phyloP scores from a whole-genome alignment of 1,284 basidiomycete genomes.

The Boletus coffeatus region DNA sequence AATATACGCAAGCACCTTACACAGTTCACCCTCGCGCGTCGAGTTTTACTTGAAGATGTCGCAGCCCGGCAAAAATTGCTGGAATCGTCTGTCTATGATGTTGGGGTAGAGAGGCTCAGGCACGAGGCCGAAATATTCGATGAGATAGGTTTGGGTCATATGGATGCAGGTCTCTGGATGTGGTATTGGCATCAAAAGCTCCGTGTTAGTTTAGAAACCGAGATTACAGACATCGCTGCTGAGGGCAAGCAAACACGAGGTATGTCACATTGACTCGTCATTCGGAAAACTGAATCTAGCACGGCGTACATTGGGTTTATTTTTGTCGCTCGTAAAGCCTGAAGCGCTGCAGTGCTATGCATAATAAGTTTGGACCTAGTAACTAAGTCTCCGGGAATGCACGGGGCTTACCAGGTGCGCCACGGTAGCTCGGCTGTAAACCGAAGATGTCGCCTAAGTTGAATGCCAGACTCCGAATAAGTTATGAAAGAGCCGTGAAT shows the following conservation, averaged over 20 bases:
- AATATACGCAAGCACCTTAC: constrained; percentile 64
- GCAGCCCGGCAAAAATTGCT: constrained; percentile 78
- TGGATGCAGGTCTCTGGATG: constrained; percentile 68
- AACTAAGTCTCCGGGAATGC: constrained; percentile 46
- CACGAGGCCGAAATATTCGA: constrained; percentile 61
- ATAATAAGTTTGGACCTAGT: no score
- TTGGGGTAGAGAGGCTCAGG: constrained; percentile 69
- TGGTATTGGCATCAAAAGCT: constrained; percentile 81
- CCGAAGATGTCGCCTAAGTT: no score
- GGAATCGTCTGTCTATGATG: constrained; percentile 73
- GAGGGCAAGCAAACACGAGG: constrained; percentile 31
- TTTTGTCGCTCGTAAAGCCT: constrained; percentile 71
- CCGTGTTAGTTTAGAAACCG: constrained; percentile 41
- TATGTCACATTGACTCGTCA: constrained; percentile 7
- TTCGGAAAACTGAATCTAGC: background rate
- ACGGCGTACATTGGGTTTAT: constrained; percentile 42
- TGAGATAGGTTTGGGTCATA: constrained; percentile 49
- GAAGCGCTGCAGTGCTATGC: constrained; percentile 50
- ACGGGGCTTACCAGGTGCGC: no score
- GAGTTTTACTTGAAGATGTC: constrained; percentile 58
- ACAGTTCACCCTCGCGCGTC: constrained; percentile 55
- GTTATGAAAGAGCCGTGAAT: no score
- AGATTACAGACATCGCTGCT: constrained; percentile 48
- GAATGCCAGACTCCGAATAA: no score
- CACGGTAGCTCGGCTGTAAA: no score